A percentile compares a stretch with the other conserved stretches of the same genome.
phyloP scores from a whole-genome alignment of 2,329 filamentous ascomycete species.

The Tympanopsis confertula region DNA sequence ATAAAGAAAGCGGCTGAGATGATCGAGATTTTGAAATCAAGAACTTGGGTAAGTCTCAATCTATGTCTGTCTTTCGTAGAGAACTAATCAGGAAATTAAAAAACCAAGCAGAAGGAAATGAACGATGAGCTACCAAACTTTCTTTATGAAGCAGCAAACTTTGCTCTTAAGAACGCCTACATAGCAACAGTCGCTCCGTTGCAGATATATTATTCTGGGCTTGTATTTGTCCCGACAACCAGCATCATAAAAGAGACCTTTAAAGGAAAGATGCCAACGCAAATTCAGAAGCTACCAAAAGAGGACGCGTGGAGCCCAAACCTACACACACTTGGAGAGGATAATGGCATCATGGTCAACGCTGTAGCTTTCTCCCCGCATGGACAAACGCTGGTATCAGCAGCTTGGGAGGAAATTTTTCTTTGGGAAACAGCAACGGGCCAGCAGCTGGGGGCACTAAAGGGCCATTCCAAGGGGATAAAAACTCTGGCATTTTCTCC shows the following conservation, averaged over 20 bases:
- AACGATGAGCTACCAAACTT: background rate
- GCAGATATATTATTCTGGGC: background rate
- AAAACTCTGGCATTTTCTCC: constrained; percentile 4
- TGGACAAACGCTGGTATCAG: background rate
- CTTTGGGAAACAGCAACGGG: constrained; percentile 3
- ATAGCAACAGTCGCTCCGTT: background rate
- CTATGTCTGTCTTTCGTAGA: background rate
- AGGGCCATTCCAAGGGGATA: background rate
- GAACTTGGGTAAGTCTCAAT: background rate
- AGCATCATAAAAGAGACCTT: background rate
- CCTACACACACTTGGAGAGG: background rate
- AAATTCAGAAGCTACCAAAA: background rate
- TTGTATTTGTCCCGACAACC: background rate
- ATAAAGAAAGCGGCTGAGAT: background rate
- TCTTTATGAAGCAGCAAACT: background rate
- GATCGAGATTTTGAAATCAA: background rate
- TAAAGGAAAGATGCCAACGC: background rate
- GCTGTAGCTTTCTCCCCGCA: background rate
- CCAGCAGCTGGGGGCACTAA: background rate
- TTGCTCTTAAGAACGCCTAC: background rate
- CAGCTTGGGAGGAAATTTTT: background rate
- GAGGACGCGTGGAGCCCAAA: background rate
- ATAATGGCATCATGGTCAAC: background rate
- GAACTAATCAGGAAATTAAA: background rate
- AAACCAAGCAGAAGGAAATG: background rate